Evolutionary conservation across 805 yeast species (phyloP).

Genomic region (Saturnispora halmiae): DNA sequence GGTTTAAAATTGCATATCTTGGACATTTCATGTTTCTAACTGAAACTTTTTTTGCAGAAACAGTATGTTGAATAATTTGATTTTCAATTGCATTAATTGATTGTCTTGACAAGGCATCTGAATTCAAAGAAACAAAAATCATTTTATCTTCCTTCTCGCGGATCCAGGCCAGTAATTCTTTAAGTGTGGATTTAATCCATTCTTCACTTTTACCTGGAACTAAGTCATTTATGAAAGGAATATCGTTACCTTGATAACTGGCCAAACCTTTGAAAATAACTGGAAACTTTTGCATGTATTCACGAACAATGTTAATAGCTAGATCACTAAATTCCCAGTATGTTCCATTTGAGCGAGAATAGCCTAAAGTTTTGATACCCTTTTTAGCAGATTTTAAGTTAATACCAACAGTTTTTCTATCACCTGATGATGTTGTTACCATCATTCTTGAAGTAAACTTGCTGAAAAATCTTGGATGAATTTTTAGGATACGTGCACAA

Average conservation of each 20-base stretch:
- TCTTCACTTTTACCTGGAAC: conserved; percentile 32
- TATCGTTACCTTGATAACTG: conserved; percentile 20
- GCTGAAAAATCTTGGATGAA: conserved; percentile 62
- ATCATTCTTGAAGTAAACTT: conserved; percentile 67
- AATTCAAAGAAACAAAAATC: conserved; percentile 59
- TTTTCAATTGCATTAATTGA: conserved; percentile 62
- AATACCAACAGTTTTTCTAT: conserved; percentile 64
- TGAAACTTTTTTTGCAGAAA: conserved; percentile 36
- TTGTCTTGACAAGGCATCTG: conserved; percentile 65
- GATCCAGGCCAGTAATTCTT: conserved; percentile 33
- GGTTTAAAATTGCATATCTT: conserved; percentile 69
- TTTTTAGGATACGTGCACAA: conserved; percentile 46
- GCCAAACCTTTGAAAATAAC: conserved; percentile 37
- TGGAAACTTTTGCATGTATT: conserved; percentile 56
- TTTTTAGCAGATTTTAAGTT: conserved; percentile 74
- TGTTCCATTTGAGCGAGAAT: conserved; percentile 51
- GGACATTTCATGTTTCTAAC: conserved; percentile 68
- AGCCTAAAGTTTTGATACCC: conserved; percentile 81
- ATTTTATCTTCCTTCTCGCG: conserved; percentile 41
- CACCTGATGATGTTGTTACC: conserved; percentile 45
- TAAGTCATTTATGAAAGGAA: conserved; percentile 33
- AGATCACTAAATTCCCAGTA: conserved; percentile 81
- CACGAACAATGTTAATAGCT: conserved; percentile 57
- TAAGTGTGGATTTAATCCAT: conserved; percentile 36
- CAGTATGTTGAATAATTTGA: conserved; percentile 38